phyloP scores from a whole-genome alignment of 2,329 filamentous ascomycete species.

The Westerdykella aurantiaca region DNA sequence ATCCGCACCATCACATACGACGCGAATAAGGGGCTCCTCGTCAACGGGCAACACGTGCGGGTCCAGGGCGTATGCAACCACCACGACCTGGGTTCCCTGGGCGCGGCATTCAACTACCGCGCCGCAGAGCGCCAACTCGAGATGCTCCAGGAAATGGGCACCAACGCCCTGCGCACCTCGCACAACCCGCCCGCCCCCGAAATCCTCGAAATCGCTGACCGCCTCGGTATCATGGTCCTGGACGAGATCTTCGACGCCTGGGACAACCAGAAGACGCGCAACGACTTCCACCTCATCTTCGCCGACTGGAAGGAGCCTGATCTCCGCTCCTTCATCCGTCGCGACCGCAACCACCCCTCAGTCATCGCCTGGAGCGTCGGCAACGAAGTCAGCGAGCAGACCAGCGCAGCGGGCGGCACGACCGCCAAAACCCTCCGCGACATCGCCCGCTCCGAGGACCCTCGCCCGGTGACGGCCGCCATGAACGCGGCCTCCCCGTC shows the following conservation, averaged over 20 bases:
- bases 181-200: conserved; percentile 52
- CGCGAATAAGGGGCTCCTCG: conserved; percentile 38
- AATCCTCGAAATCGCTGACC: conserved; percentile 47
- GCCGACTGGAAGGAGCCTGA: conserved; percentile 51
- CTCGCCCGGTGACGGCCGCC: conserved; percentile 40
- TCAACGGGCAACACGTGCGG: conserved; percentile 44
- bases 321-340: conserved; percentile 47
- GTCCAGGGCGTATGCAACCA: conserved; percentile 49
- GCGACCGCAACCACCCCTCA: conserved; percentile 53
- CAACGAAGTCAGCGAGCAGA: conserved; percentile 51
- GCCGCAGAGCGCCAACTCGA: conserved; percentile 48
- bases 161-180: conserved; percentile 47
- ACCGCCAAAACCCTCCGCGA: conserved; percentile 36
- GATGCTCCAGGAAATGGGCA: conserved; percentile 47
- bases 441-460: conserved; percentile 45
- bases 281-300: conserved; percentile 51
- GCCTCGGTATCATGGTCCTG: conserved; percentile 47
- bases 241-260: conserved; percentile 53
- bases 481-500: conserved; percentile 45
- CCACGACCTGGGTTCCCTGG: conserved; percentile 48
- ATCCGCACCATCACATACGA: conserved; percentile 43
- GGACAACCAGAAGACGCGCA: conserved; percentile 42
- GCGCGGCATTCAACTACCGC: conserved; percentile 47
- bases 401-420: conserved; percentile 26
- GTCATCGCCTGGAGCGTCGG: conserved; percentile 50